These are phyloP conservation scores for Ambrosiella cleistominuta DNA, from an alignment of 2,329 filamentous ascomycete genomes.

Conservation along the genomic window DNA sequence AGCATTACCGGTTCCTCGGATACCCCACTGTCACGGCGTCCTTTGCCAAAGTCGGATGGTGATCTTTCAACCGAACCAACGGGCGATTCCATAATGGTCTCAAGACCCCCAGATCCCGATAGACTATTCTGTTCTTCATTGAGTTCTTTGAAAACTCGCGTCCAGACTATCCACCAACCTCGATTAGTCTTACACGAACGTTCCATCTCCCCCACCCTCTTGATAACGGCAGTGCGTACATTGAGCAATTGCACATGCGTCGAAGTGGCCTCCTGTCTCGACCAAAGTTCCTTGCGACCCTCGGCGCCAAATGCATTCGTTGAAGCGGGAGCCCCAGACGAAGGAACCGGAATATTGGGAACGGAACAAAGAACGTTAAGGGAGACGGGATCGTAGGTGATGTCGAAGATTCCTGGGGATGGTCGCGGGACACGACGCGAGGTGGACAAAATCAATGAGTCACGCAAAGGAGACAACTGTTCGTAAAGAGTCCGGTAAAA, in stretches of 20 bases:
- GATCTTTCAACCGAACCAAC: not conserved
- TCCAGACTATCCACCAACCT: constrained; percentile 57
- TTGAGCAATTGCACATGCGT: constrained; percentile 48
- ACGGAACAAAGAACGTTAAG: constrained; percentile 45
- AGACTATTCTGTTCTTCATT: not conserved
- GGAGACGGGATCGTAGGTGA: constrained; percentile 41
- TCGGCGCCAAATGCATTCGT: constrained; percentile 7
- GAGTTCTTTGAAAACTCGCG: constrained; percentile 27
- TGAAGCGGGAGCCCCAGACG: constrained; percentile 14
- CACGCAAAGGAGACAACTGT: constrained; percentile 41
- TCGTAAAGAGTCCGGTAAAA: constrained; percentile 43
- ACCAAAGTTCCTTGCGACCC: constrained; percentile 28
- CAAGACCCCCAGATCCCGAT: constrained; percentile 1
- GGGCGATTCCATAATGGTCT: constrained; percentile 9
- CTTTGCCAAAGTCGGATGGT: not conserved
- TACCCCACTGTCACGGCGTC: constrained; percentile 14
- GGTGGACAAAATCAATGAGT: constrained; percentile 38
- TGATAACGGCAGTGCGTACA: constrained; percentile 26
- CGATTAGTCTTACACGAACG: constrained; percentile 47
- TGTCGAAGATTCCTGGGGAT: constrained; percentile 33
- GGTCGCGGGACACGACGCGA: constrained; percentile 37
- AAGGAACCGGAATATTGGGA: constrained; percentile 43
- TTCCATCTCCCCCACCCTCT: constrained; percentile 31
- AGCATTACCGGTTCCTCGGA: not conserved
- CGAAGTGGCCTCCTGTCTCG: constrained; percentile 43